Conservation (phyloP, 225 moss, liverwort and hornwort species). For the Polytrichum commune region DNA sequence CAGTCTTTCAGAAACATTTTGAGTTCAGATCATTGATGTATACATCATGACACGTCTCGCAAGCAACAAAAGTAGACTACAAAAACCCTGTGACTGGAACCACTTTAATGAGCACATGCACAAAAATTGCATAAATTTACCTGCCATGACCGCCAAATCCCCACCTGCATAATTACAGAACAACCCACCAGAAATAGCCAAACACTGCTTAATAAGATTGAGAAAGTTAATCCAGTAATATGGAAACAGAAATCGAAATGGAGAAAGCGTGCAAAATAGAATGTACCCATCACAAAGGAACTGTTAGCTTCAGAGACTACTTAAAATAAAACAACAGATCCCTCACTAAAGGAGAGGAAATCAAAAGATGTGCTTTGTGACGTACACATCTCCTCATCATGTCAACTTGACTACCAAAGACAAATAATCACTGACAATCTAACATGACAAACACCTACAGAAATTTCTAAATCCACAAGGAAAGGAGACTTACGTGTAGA, state of each 20-base stretch:
- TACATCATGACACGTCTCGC: background rate
- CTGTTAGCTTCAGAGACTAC: too few species aligned
- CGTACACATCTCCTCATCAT: too few species aligned
- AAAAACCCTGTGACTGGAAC: background rate
- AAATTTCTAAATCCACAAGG: background rate
- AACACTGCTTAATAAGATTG: constrained; percentile 11
- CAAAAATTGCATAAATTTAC: constrained; percentile 44
- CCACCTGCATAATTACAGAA: constrained; percentile 63
- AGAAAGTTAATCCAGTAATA: background rate
- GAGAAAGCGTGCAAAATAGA: too few species aligned
- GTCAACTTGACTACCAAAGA: too few species aligned
- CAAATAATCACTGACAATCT: background rate
- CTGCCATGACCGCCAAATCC: constrained; percentile 98
- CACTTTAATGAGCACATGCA: constrained; percentile 15
- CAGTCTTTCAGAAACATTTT: too few species aligned
- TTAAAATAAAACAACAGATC: too few species aligned
- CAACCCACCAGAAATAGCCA: constrained; percentile 20
- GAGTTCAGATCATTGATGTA: too few species aligned
- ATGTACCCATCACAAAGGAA: too few species aligned
- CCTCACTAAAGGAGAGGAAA: too few species aligned
- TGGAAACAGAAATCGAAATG: too few species aligned
- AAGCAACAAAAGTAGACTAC: constrained; percentile 26
- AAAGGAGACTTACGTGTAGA: constrained; percentile 72
- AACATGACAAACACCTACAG: background rate
- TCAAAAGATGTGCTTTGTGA: too few species aligned